Evolutionary conservation across 257 asterid species (phyloP), one percentile per base, ranked within the genome.

Genomic region (Nyctanthes arbortristis): DNA sequence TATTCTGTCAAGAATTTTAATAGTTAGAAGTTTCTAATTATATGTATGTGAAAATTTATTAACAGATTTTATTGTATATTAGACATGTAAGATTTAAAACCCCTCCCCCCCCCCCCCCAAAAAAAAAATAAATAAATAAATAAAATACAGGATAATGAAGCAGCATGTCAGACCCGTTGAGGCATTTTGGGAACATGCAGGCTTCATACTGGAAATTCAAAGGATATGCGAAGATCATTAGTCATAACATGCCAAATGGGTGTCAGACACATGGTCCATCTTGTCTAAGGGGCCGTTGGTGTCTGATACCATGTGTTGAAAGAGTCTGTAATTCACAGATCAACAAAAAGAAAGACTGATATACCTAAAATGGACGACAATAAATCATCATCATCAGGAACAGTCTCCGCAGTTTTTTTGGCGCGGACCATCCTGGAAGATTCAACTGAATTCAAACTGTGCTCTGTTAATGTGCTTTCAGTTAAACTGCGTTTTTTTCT

Each of bases 331-430:
- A 16, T 72, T 63, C 20, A 37, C 43, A 43, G 8, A 45, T 45
- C 55, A 45, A 45, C 24, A 14, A 45, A n/a, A 45, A 45, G 25
- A 74, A 66, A 63, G 55, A n/a, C 13, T 37, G 35, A 32, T 33
- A 24, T 84, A 93, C 98, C 98, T 79, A 93, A 85, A 76, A 93
- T 93, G 61, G 98, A 93, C 59, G 97, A 93, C 72, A 93, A 78
- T 77, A 88, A 75, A 83, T 93, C 97, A 75, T 88, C 89, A 68
- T 93, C 97, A 80, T 88, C 90, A 24, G 97, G 98, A 73, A 89
- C 67, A 37, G 93, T 79, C 63, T 86, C 97, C 34, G 69, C 81
- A 7, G 89, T 83, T 79, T 82, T 77, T 82, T 82, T 91, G 40
- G 73, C 77, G 57, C 79, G 88, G 68, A 87, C 85, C 73, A 84